Base-by-base conservation (phyloP, 2,329 filamentous ascomycete species). In the Clarireedia monteithiana region DNA sequence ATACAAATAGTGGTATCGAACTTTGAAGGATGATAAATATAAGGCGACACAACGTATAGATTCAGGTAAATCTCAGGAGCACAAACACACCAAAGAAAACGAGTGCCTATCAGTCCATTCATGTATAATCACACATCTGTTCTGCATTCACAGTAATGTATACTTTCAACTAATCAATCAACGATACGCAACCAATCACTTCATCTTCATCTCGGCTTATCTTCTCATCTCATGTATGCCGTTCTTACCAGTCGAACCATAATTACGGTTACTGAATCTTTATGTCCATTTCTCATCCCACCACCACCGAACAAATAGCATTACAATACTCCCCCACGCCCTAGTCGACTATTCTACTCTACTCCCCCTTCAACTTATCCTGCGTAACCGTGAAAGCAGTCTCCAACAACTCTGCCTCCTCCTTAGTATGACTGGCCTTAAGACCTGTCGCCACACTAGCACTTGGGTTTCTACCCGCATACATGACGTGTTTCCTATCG, bases 401-500 rank as follows among this genome's bases (percentile, higher is more conserved):
- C 69, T 85, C 75, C 63, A 92, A 74, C 65, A 99, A 73, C 48
- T 94, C 89, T 71, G 88, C 80, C 80, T 97, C 94, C 78, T 99
- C 94, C 81, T 92, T 95, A 74, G 84, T 76, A 74, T 99, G 94
- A 55, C 81, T 83, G 46, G 80, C 76, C 84, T 99, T 99, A 69
- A 94, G 76, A 73, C 94, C 94, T 54, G 92, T 96, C 39, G 94
- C 94, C 26, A 97, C 92, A 62, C 87, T 92, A 15, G 94, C 92
- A 69, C 90, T 96, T 39, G 92, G 92, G 74, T 91, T 86, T 67
- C 94, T 87, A 64, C 94, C 94, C 58, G 94, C 94, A 73, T 97
- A 99, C 84, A 96, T 90, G 70, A 96, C 91, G 75, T 95, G 89
- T 76, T 95, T 91, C 70, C 88, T 85, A 75, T 95, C 85, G 77